These are phyloP conservation scores for Gonium pectorale DNA, from an alignment of 139 green algal species.

Conservation along the genomic window DNA sequence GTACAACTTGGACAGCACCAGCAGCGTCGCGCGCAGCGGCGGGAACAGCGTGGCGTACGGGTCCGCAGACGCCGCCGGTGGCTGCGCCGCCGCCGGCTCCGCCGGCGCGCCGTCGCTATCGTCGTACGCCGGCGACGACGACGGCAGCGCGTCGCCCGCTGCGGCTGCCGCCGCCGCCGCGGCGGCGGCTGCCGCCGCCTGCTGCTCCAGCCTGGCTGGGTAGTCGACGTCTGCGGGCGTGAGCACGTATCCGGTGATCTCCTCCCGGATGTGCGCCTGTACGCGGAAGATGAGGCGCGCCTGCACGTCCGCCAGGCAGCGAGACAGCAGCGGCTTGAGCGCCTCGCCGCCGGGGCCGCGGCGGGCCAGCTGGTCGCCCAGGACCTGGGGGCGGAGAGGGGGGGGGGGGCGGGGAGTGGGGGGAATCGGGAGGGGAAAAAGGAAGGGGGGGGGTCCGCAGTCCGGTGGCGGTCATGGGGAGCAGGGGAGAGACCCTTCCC, in stretches of 20 bases:
- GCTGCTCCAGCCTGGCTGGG: conserved; percentile 76
- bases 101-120: too few species aligned
- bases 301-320: conserved; percentile 92
- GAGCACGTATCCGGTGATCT: conserved; percentile 80
- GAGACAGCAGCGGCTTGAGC: conserved; percentile 80
- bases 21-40: conserved; percentile 83
- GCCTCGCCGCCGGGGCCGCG: conserved; percentile 73
- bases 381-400: conserved; percentile 64
- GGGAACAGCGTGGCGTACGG: conserved; percentile 80
- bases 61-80: background rate
- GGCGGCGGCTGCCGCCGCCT: background rate
- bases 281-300: conserved; percentile 89
- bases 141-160: too few species aligned
- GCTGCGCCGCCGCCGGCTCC: background rate
- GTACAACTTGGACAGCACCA: conserved; percentile 93
- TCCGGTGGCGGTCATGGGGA: too few species aligned
- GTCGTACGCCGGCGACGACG: too few species aligned
- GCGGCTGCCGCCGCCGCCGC: background rate
- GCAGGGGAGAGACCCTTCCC: too few species aligned
- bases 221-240: conserved; percentile 87
- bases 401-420: background rate
- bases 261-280: conserved; percentile 85
- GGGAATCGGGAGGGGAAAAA: too few species aligned
- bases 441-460: too few species aligned
- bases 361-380: conserved; percentile 80